Evolutionary conservation across 352 stramenopile species (phyloP).

Genomic region (Phytophthora agathidicida): DNA sequence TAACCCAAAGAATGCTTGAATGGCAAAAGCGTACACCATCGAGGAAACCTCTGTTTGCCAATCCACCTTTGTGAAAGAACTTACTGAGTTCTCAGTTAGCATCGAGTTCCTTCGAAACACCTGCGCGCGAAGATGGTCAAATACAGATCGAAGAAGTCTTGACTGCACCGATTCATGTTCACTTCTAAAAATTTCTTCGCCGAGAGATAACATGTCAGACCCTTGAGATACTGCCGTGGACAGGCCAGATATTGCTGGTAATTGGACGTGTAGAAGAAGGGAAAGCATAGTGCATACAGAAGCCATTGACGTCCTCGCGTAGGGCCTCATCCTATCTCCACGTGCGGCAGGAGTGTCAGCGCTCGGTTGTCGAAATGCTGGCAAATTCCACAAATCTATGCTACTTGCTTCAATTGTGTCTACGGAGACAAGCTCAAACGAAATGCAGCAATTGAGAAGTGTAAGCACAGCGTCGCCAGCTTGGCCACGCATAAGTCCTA

Average conservation of each 20-base stretch:
- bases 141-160: constrained; percentile 40
- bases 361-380: constrained; percentile 45
- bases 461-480: constrained; percentile 57
- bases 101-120: constrained; percentile 26
- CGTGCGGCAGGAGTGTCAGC: constrained; percentile 23
- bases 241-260: constrained; percentile 13
- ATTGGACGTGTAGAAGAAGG: constrained; percentile 36
- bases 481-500: constrained; percentile 45
- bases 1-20: constrained; percentile 44
- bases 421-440: constrained; percentile 46
- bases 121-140: constrained; percentile 44
- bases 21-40: constrained; percentile 39
- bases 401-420: constrained; percentile 38
- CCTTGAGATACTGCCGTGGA: constrained; percentile 2
- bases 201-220: neutral
- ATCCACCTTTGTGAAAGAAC: constrained; percentile 37
- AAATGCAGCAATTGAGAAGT: constrained; percentile 54
- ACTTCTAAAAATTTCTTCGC: constrained; percentile 18
- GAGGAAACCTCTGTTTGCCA: constrained; percentile 43
- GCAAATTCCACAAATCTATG: constrained; percentile 46
- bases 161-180: constrained; percentile 24
- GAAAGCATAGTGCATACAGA: constrained; percentile 38
- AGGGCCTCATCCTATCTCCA: constrained; percentile 32
- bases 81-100: constrained; percentile 10
- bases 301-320: constrained; percentile 40